phyloP scores from a whole-genome alignment of 371 early-diverging fungal genomes.

The Mucor piriformis region DNA sequence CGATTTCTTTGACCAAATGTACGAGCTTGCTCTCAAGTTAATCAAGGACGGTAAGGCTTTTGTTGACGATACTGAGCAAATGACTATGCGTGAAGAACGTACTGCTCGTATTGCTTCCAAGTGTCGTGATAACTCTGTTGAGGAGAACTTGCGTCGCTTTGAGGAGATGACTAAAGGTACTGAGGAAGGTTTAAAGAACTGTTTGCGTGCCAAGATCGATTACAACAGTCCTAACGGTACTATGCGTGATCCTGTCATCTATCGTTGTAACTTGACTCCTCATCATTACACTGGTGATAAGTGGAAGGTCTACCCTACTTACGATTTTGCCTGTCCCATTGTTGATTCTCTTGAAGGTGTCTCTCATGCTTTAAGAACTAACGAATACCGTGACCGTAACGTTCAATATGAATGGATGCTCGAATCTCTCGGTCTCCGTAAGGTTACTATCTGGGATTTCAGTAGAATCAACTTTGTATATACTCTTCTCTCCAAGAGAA shows the following conservation, averaged over 20 bases:
- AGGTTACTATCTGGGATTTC: constrained; percentile 94
- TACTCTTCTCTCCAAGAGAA: constrained; percentile 99
- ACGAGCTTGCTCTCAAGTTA: constrained; percentile 84
- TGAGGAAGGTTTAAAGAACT: constrained; percentile 83
- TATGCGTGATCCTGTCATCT: constrained; percentile 99
- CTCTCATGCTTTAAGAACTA: constrained; percentile 97
- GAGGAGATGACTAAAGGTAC: constrained; percentile 95
- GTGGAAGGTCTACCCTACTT: constrained; percentile 99
- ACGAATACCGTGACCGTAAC: constrained; percentile 99
- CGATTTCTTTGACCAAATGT: constrained; percentile 93
- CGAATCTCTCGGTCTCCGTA: constrained; percentile 84
- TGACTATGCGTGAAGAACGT: constrained; percentile 92
- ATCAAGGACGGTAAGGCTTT: constrained; percentile 96
- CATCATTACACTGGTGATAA: constrained; percentile 91
- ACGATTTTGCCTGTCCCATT: constrained; percentile 99
- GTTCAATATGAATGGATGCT: constrained; percentile 99
- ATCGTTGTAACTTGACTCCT: constrained; percentile 92
- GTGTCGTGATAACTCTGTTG: constrained; percentile 85
- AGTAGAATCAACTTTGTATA: constrained; percentile 98
- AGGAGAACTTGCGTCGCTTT: constrained; percentile 93
- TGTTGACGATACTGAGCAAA: constrained; percentile 95
- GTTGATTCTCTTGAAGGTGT: constrained; percentile 99
- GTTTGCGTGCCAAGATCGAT: constrained; percentile 98
- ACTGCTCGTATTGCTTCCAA: constrained; percentile 88
- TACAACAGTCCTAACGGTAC: constrained; percentile 95